phyloP scores from a whole-genome alignment of 352 stramenopile genomes.

The Chrysophaeum taylorii region DNA sequence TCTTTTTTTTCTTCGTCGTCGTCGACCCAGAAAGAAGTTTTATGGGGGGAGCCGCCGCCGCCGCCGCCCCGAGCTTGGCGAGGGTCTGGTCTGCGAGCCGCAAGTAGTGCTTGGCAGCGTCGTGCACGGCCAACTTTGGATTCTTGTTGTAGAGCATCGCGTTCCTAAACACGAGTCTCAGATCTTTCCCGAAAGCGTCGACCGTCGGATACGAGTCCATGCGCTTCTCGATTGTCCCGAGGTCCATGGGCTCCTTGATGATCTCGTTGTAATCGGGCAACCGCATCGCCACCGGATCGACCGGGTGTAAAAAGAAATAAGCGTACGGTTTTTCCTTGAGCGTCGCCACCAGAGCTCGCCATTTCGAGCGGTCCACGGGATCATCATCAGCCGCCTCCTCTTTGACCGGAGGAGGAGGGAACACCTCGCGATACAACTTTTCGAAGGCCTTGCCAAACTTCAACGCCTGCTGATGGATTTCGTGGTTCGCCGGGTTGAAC shows the following conservation, averaged over 20 bases:
- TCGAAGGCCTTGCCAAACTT: background rate
- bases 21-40: no score
- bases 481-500: background rate
- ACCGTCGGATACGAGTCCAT: slow-evolving; percentile 70
- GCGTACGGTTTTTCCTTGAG: background rate
- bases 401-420: background rate
- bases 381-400: background rate
- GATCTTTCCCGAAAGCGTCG: slow-evolving; percentile 72
- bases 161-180: slow-evolving; percentile 94
- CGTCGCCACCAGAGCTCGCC: background rate
- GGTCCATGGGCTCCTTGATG: slow-evolving; percentile 96
- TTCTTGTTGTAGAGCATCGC: slow-evolving; percentile 90
- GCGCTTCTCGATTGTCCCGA: slow-evolving; percentile 52
- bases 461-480: background rate
- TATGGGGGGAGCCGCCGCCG: no score
- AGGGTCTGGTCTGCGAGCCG: no score
- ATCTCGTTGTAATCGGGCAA: slow-evolving; percentile 89
- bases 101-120: no score
- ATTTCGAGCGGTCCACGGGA: background rate
- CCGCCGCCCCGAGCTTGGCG: no score
- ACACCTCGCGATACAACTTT: background rate
- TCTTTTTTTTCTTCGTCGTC: no score
- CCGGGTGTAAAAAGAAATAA: slow-evolving; percentile 63
- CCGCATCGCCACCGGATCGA: slow-evolving; percentile 74
- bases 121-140: no score